A percentile compares a stretch with the other conserved stretches of the same genome.
phyloP scores from a whole-genome alignment of 2,329 filamentous ascomycete species.

The Tolypocladium tropicale region DNA sequence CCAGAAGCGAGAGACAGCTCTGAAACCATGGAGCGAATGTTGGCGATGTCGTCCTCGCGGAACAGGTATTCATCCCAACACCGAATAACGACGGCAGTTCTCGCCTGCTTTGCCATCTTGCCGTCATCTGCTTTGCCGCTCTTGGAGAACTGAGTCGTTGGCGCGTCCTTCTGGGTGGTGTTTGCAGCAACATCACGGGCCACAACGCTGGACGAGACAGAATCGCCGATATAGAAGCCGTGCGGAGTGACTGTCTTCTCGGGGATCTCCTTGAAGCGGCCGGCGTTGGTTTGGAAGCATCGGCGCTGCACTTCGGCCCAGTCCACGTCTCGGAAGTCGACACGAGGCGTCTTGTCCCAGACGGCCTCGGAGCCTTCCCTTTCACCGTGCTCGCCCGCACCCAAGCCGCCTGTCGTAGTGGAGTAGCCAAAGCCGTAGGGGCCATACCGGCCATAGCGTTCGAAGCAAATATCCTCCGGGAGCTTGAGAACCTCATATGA shows the following conservation, averaged over 20 bases:
- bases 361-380: constrained; percentile 69
- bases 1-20: constrained; percentile 74
- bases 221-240: constrained; percentile 37
- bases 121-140: constrained; percentile 2
- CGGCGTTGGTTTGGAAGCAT: constrained; percentile 61
- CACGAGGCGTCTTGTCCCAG: constrained; percentile 59
- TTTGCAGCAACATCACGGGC: background rate
- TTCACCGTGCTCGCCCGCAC: constrained; percentile 78
- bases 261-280: constrained; percentile 51
- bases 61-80: constrained; percentile 76
- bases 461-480: constrained; percentile 82
- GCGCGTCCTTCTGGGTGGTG: constrained; percentile 1
- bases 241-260: constrained; percentile 28
- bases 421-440: constrained; percentile 89
- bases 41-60: constrained; percentile 70
- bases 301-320: constrained; percentile 72
- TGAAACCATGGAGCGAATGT: constrained; percentile 72
- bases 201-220: background rate
- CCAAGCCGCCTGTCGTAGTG: constrained; percentile 64
- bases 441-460: constrained; percentile 77
- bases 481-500: constrained; percentile 74
- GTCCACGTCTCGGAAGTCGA: constrained; percentile 67
- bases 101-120: constrained; percentile 15
- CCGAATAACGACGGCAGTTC: constrained; percentile 69
- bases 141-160: background rate